A percentile compares a stretch with the other conserved stretches of the same genome.
Conservation (phyloP, 805 yeast genomes). For the Candida tammaniensis region DNA sequence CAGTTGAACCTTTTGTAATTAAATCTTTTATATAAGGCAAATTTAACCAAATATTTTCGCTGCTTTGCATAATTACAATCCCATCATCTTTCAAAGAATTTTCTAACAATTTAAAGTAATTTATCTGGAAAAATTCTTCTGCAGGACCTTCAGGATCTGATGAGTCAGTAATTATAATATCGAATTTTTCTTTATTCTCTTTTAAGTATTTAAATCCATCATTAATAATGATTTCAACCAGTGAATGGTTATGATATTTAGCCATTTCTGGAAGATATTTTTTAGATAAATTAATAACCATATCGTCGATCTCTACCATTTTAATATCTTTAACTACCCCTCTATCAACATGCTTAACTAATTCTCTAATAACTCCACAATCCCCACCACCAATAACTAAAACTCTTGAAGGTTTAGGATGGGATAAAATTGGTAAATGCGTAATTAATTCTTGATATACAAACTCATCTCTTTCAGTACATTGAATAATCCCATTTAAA, state of each 20-base stretch:
- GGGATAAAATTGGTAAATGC: conserved; percentile 78
- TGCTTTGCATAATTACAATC: conserved; percentile 76
- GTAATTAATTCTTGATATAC: conserved; percentile 92
- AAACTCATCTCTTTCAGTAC: conserved; percentile 89
- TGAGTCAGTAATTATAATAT: conserved; percentile 86
- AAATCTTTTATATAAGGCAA: conserved; percentile 49
- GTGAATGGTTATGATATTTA: conserved; percentile 56
- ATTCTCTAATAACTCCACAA: conserved; percentile 90
- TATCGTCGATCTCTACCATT: conserved; percentile 85
- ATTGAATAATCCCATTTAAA: conserved; percentile 86
- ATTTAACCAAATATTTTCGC: conserved; percentile 75
- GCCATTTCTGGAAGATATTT: conserved; percentile 80
- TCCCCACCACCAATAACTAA: conserved; percentile 95
- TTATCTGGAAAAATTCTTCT: conserved; percentile 76
- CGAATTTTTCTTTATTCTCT: conserved; percentile 47
- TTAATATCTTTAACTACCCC: conserved; percentile 60
- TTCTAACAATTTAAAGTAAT: conserved; percentile 66
- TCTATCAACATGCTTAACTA: conserved; percentile 62
- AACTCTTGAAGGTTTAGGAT: conserved; percentile 69
- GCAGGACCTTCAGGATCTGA: conserved; percentile 98
- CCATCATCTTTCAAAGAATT: conserved; percentile 62
- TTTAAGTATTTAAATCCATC: conserved; percentile 84
- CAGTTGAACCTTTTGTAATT: conserved; percentile 46
- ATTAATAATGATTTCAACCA: conserved; percentile 62
- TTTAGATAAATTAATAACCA: conserved; percentile 69